Base-by-base conservation (phyloP, 306 rosid genomes). In the Comarum palustre region DNA sequence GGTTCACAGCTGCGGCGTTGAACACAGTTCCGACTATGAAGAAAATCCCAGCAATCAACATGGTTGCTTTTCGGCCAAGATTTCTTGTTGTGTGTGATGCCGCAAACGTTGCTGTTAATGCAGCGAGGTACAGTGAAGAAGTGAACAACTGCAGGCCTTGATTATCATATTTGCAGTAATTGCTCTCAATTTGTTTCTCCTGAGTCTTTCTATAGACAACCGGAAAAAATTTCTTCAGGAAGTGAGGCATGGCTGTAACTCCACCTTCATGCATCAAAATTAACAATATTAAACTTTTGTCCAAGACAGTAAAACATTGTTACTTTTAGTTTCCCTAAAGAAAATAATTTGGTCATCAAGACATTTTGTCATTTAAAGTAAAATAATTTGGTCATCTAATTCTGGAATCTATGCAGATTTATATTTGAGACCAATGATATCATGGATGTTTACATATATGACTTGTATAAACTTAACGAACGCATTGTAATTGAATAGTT, bases 81-180 rank as follows among this genome's bases (percentile, higher is more conserved):
- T 3, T 5, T 69, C 48, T 32, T 41, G 83, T 79, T 19, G 83
- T 79, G 60, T 51, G 75, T 3, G 83, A 79, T 6, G 79, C 83
- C 9, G 54, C 20, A 45, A 74, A 74, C 3, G 83, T 79, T 22
- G 79, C 48, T 1, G 71, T 74, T 17, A 79, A 69, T 1, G 79
- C 83, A 2, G 79, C 83, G 3, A 74, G 67, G 74, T 79, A 79
- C 17, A 79, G 57, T 4, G 76, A 79, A 29, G 79, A 79, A 1
- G 83, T 79, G 75, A 79, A 79, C 48, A 79, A 25, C 19, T 79
- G 76, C 19, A 79, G 57, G 8, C 61, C 55, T 50, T 73, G 51
- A 22, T 79, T 74, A 10, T 79, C 68, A 45, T 74, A 79, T 52
- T 79, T 79, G 27, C 79, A 79, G 76, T 79, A 79, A 51, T 79